phyloP scores from a whole-genome alignment of 2,329 filamentous ascomycete genomes.

The Penicillium sp. region DNA sequence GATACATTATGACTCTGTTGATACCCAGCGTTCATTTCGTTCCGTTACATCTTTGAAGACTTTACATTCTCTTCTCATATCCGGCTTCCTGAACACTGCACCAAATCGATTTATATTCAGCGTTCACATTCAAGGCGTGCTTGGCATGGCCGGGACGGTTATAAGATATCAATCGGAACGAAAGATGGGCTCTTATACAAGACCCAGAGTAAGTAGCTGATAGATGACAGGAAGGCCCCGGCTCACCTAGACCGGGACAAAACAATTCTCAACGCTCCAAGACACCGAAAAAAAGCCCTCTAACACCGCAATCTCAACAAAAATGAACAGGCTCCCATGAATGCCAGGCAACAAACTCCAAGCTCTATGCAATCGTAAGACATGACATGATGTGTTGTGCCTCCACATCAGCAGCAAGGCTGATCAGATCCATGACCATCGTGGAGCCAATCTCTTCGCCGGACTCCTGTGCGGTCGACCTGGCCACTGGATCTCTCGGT shows the following conservation, averaged over 20 bases:
- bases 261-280: conserved; percentile 6
- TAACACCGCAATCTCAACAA: conserved; percentile 23
- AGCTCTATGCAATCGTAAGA: conserved; percentile 38
- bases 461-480: conserved; percentile 1
- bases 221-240: too few relatives aligned
- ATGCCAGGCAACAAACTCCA: conserved; percentile 36
- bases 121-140: too few relatives aligned
- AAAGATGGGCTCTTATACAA: too few relatives aligned
- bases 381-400: conserved; percentile 23
- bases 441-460: too few relatives aligned
- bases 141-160: too few relatives aligned
- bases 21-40: conserved; percentile 5
- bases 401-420: conserved; percentile 4
- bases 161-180: too few relatives aligned
- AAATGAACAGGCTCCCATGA: conserved; percentile 25
- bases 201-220: too few relatives aligned
- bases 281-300: neutral
- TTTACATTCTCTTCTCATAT: too few relatives aligned
- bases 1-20: too few relatives aligned
- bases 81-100: too few relatives aligned
- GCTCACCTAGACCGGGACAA: too few relatives aligned
- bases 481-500: conserved; percentile 1
- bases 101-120: too few relatives aligned
- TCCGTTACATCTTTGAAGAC: neutral
- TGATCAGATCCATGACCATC: neutral